Conservation (phyloP, 169 alveolate genomes). For the Plasmodium chabaudi region DNA sequence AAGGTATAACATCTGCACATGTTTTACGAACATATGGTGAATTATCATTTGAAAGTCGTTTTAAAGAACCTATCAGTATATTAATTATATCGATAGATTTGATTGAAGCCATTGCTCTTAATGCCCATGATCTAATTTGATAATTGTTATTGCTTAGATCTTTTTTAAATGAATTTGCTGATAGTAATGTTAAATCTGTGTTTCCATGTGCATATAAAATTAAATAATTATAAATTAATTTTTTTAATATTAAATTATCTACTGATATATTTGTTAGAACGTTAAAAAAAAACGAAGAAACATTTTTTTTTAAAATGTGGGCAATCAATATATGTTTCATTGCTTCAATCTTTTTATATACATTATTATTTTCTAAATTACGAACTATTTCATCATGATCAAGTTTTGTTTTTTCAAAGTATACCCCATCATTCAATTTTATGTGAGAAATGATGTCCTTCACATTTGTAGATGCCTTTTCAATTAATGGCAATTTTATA, state of each 20-base stretch:
- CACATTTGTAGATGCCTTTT: slow-evolving; percentile 78
- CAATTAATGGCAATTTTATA: slow-evolving; percentile 65
- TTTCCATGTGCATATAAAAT: slow-evolving; percentile 83
- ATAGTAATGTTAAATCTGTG: slow-evolving; percentile 82
- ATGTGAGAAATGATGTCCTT: slow-evolving; percentile 70
- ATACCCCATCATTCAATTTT: slow-evolving; percentile 66
- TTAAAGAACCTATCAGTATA: slow-evolving; percentile 81
- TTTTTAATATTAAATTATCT: slow-evolving; percentile 82
- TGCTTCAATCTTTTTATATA: slow-evolving; percentile 84
- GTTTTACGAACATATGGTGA: slow-evolving; percentile 89
- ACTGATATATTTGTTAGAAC: slow-evolving; percentile 86
- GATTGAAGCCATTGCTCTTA: slow-evolving; percentile 86
- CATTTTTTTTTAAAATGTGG: slow-evolving; percentile 82
- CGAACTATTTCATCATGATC: slow-evolving; percentile 52
- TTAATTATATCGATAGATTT: slow-evolving; percentile 84
- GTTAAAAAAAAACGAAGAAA: slow-evolving; percentile 84
- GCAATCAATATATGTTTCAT: slow-evolving; percentile 86
- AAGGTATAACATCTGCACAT: slow-evolving; percentile 86
- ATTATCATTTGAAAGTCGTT: slow-evolving; percentile 85
- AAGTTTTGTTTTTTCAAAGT: slow-evolving; percentile 71
- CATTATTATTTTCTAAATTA: slow-evolving; percentile 64
- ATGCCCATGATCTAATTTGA: slow-evolving; percentile 86
- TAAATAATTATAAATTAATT: slow-evolving; percentile 85
- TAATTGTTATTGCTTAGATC: slow-evolving; percentile 85
- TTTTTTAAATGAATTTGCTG: slow-evolving; percentile 86